phyloP scores from a whole-genome alignment of 1,284 basidiomycete genomes.

The Golubevia sp. region DNA sequence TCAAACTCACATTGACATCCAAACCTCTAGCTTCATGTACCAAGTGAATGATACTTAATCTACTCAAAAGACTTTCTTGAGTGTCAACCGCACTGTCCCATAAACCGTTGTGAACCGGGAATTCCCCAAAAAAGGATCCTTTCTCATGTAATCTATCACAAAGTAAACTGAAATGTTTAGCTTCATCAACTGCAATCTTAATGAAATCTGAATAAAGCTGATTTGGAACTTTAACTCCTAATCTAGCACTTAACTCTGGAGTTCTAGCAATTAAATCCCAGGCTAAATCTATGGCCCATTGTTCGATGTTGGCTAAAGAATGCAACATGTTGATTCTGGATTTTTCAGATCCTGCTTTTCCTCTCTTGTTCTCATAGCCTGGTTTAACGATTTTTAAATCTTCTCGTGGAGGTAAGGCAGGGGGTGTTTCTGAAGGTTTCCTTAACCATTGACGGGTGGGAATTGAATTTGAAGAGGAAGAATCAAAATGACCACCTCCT shows the following conservation, averaged over 20 bases:
- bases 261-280: slow-evolving; percentile 36
- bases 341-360: slow-evolving; percentile 67
- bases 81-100: slow-evolving; percentile 83
- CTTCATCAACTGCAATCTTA: slow-evolving; percentile 22
- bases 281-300: slow-evolving; percentile 72
- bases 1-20: slow-evolving; percentile 70
- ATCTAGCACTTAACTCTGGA: background rate
- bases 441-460: slow-evolving; percentile 23
- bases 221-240: slow-evolving; percentile 2
- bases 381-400: slow-evolving; percentile 70
- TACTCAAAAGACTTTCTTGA: slow-evolving; percentile 72
- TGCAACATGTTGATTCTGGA: slow-evolving; percentile 77
- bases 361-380: slow-evolving; percentile 69
- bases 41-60: slow-evolving; percentile 84
- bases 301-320: slow-evolving; percentile 85
- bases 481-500: slow-evolving; percentile 62
- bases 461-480: slow-evolving; percentile 3
- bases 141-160: slow-evolving; percentile 66
- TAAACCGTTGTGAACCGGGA: slow-evolving; percentile 65
- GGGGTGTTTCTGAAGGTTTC: slow-evolving; percentile 64
- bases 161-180: slow-evolving; percentile 68
- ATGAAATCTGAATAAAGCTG: slow-evolving; percentile 12
- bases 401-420: slow-evolving; percentile 72
- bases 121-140: slow-evolving; percentile 73
- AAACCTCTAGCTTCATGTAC: slow-evolving; percentile 86